Conservation (phyloP, 2,329 filamentous ascomycete genomes). For the Rutstroemia sp. region DNA sequence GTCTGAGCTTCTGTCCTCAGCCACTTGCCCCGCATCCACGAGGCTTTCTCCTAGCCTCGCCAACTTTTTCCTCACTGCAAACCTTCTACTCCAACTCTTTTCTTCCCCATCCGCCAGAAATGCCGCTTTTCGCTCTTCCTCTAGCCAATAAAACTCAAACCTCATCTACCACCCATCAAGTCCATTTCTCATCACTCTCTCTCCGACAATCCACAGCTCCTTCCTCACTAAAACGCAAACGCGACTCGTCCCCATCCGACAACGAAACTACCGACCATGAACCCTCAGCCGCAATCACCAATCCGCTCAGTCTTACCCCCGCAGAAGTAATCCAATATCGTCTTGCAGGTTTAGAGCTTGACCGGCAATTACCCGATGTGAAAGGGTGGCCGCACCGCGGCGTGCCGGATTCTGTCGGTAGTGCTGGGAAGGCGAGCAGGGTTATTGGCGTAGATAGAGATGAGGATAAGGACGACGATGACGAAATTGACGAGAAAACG, state of each 20-base stretch:
- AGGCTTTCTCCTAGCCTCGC: too few species aligned
- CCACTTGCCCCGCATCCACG: too few species aligned
- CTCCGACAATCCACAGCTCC: background rate
- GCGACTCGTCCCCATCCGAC: conserved; percentile 10
- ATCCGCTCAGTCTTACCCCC: conserved; percentile 48
- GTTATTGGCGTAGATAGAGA: background rate
- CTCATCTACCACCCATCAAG: background rate
- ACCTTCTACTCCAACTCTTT: too few species aligned
- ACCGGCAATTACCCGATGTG: conserved; percentile 34
- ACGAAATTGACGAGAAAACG: conserved; percentile 12
- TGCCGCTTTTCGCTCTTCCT: background rate
- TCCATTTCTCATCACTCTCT: background rate
- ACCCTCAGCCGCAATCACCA: conserved; percentile 30
- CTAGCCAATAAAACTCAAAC: background rate
- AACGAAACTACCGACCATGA: conserved; percentile 7
- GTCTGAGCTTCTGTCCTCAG: too few species aligned
- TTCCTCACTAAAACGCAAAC: background rate
- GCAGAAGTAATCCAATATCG: conserved; percentile 45
- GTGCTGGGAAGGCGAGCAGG: background rate
- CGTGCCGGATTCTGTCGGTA: conserved; percentile 20
- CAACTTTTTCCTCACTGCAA: too few species aligned
- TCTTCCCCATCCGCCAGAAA: background rate
- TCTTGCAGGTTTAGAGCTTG: conserved; percentile 44
- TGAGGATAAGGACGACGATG: conserved; percentile 8
- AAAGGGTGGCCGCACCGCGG: conserved; percentile 46